Base-by-base conservation (phyloP, 495 filamentous ascomycete genomes). In the Lasiosphaeriaceae sp. region DNA sequence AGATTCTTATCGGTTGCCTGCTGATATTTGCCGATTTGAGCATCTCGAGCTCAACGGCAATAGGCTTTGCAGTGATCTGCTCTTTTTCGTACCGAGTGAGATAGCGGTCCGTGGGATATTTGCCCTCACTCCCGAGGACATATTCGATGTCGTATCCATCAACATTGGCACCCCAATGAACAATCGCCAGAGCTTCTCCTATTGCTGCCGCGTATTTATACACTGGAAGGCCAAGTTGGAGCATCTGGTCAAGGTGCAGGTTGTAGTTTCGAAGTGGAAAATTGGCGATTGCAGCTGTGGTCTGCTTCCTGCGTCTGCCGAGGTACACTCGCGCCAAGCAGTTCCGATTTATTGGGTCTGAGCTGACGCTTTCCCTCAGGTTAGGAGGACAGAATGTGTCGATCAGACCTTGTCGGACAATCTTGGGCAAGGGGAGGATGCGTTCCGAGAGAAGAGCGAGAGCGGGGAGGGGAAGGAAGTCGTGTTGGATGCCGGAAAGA, bases 221-320 rank as follows among this genome's bases (percentile, higher is more conserved):
- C 16, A 58, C 48, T 14, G 34, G 37, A 9, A 64, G 45, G 11
- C n/a, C 39, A 3, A 60, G 46, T 4, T 57, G 50, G 0, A 47
- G 9, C 50, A 64, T 56, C 39, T 64, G 61, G 49, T 61, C 46
- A 5, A 61, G 49, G 12, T 47, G 43, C 0, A 64, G 44, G 11
- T 58, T 61, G 39, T 50, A 60, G 54, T 64, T 60, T 2, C 58
- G 39, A 5, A 64, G 46, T 0, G 57, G 47, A 24, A 64, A 64
- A 49, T 56, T 56, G 1, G 53, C 29, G 16, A 24, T 9, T 1
- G 21, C 24, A 0, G 55, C 39, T 7, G 24, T 35, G 22, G 11
- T 11, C 8, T 11, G 11, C 45, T 11, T 16, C 12, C 48, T 21
- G 12, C 49, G 24, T 16, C 53, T 20, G 14, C 53, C 58, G 1